Conservation (phyloP, 2,329 filamentous ascomycete genomes). For the Dactylella cylindrospora region DNA sequence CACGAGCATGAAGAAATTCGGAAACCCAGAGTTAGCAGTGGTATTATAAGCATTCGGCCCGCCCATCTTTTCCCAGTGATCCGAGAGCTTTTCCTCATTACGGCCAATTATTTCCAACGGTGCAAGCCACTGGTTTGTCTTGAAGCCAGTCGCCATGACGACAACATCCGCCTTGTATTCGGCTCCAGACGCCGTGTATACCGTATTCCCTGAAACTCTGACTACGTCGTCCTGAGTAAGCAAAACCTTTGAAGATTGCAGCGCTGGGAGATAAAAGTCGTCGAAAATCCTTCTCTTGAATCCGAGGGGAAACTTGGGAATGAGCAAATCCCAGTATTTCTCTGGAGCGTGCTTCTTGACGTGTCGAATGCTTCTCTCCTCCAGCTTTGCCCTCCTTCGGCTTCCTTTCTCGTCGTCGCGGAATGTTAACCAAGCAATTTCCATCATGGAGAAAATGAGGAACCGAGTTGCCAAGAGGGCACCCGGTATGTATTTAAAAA, state of each 20-base stretch:
- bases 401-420: conserved; percentile 52
- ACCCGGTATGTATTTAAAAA: conserved; percentile 58
- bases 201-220: conserved; percentile 55
- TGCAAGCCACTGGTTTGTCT: conserved; percentile 60
- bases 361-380: conserved; percentile 55
- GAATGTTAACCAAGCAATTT: conserved; percentile 57
- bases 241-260: conserved; percentile 60
- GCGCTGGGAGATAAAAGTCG: conserved; percentile 58
- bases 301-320: conserved; percentile 64
- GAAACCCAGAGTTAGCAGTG: conserved; percentile 62
- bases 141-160: conserved; percentile 64
- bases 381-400: conserved; percentile 52
- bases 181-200: conserved; percentile 52
- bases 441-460: conserved; percentile 54
- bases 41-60: conserved; percentile 65
- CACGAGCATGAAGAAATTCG: conserved; percentile 64
- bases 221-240: conserved; percentile 58
- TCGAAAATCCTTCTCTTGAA: conserved; percentile 67
- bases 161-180: conserved; percentile 62
- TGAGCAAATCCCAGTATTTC: conserved; percentile 64
- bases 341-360: conserved; percentile 59
- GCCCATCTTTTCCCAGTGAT: conserved; percentile 63
- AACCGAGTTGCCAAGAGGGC: conserved; percentile 56
- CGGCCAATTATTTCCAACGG: conserved; percentile 60
- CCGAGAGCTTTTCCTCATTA: conserved; percentile 56